Evolutionary conservation across 73 alveolate genomes (phyloP).

Genomic region (Paramecium tetraurelia): DNA sequence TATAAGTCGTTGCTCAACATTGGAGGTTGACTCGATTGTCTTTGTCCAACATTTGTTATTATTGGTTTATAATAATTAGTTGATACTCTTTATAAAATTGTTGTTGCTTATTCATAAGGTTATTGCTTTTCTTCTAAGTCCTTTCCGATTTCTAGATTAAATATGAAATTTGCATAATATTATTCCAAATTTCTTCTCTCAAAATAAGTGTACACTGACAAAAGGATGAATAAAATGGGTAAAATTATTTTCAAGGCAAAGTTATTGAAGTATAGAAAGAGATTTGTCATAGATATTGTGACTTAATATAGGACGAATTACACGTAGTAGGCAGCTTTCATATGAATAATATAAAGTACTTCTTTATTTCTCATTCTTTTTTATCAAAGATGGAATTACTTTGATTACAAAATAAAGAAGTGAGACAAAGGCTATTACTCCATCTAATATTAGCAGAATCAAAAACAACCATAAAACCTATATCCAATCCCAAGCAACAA

Average conservation of each 20-base stretch:
- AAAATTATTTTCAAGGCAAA: not conserved
- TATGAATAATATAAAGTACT: not conserved
- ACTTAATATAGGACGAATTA: not conserved
- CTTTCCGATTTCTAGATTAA: not conserved
- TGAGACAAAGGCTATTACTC: not conserved
- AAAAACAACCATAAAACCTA: not conserved
- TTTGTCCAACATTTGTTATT: not conserved
- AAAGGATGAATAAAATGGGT: not conserved
- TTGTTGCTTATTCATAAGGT: not conserved
- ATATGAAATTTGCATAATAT: not conserved
- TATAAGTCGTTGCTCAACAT: not conserved
- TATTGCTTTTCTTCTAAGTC: not conserved
- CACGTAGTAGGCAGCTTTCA: not conserved
- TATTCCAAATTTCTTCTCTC: not conserved
- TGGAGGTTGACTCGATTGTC: not conserved
- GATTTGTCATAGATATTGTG: not conserved
- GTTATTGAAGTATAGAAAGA: not conserved
- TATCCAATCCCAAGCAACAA: conserved; percentile 19
- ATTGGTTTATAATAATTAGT: conserved; percentile 32
- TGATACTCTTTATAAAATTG: not conserved
- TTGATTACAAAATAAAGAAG: not conserved
- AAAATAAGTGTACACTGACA: not conserved
- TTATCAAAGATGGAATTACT: not conserved
- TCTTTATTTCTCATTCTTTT: not conserved
- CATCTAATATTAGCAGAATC: not conserved